A percentile compares a stretch with the other conserved stretches of the same genome.
Evolutionary conservation across 2,329 filamentous ascomycete genomes (phyloP).

Genomic region (Juglanconis juglandina): DNA sequence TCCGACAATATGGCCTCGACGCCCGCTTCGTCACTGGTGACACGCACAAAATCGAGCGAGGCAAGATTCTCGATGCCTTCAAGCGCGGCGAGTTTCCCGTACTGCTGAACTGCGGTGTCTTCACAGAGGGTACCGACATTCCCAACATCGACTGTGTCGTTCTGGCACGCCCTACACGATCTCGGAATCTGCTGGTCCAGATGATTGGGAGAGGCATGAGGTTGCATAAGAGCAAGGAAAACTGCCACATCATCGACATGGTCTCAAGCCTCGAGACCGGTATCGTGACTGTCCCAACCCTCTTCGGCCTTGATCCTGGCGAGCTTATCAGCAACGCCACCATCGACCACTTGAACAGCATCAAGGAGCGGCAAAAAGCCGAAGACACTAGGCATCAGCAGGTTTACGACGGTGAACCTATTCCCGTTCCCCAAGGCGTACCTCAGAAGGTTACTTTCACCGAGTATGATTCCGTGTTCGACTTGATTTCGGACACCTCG

Average conservation of each 20-base stretch:
- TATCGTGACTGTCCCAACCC: conserved; percentile 83
- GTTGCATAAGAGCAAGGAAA: conserved; percentile 71
- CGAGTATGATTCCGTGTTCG: conserved; percentile 88
- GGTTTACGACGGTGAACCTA: conserved; percentile 12
- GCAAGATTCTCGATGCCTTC: conserved; percentile 71
- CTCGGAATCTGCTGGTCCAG: conserved; percentile 88
- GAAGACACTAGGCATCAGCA: conserved; percentile 35
- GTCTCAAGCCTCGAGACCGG: conserved; percentile 81
- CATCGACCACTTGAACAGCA: conserved; percentile 56
- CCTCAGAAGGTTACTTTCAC: conserved; percentile 67
- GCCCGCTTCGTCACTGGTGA: conserved; percentile 83
- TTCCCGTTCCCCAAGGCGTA: neutral
- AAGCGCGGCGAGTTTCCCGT: conserved; percentile 75
- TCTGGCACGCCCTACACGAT: conserved; percentile 82
- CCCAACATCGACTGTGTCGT: conserved; percentile 95
- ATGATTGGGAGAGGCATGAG: conserved; percentile 97
- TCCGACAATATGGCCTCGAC: conserved; percentile 74
- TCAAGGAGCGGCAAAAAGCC: conserved; percentile 47
- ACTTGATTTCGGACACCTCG: conserved; percentile 79
- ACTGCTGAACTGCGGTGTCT: conserved; percentile 90
- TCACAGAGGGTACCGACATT: conserved; percentile 96
- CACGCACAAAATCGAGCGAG: conserved; percentile 67
- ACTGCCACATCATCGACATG: conserved; percentile 96
- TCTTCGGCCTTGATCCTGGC: conserved; percentile 86
- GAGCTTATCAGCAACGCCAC: conserved; percentile 69